A percentile compares a stretch with the other conserved stretches of the same genome.
Conservation (phyloP, 805 yeast species). For the Dipodascus albidus region DNA sequence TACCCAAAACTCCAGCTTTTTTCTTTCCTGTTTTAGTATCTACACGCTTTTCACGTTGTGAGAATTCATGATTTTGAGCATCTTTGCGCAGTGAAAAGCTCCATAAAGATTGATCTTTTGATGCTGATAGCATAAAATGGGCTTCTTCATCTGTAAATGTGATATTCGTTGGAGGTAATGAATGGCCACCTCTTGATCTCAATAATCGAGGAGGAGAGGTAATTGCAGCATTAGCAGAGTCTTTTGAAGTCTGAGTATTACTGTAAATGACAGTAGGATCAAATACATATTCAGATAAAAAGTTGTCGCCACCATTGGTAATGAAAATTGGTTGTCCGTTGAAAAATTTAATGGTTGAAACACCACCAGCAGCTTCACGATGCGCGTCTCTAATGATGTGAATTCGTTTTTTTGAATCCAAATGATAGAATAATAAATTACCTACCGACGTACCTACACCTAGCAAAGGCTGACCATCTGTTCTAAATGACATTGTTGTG, state of each 20-base stretch:
- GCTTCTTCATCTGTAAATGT: constrained; percentile 69
- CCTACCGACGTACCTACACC: constrained; percentile 74
- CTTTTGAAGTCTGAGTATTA: constrained; percentile 12
- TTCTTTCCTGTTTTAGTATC: constrained; percentile 9
- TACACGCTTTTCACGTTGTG: constrained; percentile 46
- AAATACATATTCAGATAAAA: constrained; percentile 79
- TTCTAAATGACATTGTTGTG: constrained; percentile 67
- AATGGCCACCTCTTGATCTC: constrained; percentile 96
- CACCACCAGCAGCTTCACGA: constrained; percentile 63
- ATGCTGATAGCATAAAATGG: constrained; percentile 77
- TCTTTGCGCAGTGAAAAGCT: constrained; percentile 86
- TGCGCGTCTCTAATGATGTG: constrained; percentile 70
- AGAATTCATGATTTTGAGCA: constrained; percentile 89
- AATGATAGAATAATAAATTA: constrained; percentile 75
- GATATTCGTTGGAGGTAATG: constrained; percentile 73
- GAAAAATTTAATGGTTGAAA: constrained; percentile 59
- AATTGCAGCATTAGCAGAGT: constrained; percentile 31
- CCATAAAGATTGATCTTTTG: constrained; percentile 83
- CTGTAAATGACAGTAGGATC: constrained; percentile 73
- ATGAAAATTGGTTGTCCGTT: constrained; percentile 88
- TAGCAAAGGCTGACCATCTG: constrained; percentile 78
- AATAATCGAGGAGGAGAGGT: constrained; percentile 84
- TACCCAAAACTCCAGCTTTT: constrained; percentile 7
- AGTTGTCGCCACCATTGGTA: constrained; percentile 86
- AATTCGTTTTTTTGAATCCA: constrained; percentile 58